A percentile compares a stretch with the other conserved stretches of the same genome.
Evolutionary conservation across 495 filamentous ascomycete species (phyloP).

Genomic region (Hypoxylon fragiforme): DNA sequence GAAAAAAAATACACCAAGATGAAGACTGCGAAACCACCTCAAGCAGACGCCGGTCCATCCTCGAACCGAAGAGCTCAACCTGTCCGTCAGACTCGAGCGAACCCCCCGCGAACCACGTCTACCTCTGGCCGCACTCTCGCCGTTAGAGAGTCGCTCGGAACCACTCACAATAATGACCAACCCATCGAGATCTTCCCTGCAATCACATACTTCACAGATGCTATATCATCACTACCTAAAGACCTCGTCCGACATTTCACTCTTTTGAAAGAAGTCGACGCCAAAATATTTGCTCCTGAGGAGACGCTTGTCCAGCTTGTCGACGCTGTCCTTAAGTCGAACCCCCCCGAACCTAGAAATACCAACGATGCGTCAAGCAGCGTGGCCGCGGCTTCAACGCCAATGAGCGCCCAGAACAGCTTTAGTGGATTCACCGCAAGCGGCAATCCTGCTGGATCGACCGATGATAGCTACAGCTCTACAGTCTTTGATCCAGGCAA

Average conservation of each 20-base stretch:
- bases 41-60: conserved; percentile 43
- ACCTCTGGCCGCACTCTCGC: conserved; percentile 44
- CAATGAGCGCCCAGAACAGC: conserved; percentile 51
- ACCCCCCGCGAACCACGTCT: conserved; percentile 53
- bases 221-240: conserved; percentile 87
- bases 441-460: conserved; percentile 39
- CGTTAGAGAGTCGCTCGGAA: conserved; percentile 46
- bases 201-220: conserved; percentile 90
- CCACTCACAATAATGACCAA: conserved; percentile 48
- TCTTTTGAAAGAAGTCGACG: conserved; percentile 94
- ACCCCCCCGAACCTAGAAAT: conserved; percentile 50
- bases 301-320: conserved; percentile 71
- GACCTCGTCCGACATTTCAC: conserved; percentile 95
- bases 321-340: conserved; percentile 63
- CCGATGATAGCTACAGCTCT: conserved; percentile 43
- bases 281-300: conserved; percentile 81
- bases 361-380: conserved; percentile 49
- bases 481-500: conserved; percentile 53
- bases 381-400: conserved; percentile 43
- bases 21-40: conserved; percentile 55
- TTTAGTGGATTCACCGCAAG: conserved; percentile 41
- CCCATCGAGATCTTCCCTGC: conserved; percentile 81
- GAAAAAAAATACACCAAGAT: conserved; percentile 37
- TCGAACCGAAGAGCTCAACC: conserved; percentile 61
- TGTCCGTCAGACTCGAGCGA: conserved; percentile 61